Evolutionary conservation across 352 stramenopile species (phyloP), one percentile per base, ranked within the genome.

Genomic region (Phytophthora cryptogea): DNA sequence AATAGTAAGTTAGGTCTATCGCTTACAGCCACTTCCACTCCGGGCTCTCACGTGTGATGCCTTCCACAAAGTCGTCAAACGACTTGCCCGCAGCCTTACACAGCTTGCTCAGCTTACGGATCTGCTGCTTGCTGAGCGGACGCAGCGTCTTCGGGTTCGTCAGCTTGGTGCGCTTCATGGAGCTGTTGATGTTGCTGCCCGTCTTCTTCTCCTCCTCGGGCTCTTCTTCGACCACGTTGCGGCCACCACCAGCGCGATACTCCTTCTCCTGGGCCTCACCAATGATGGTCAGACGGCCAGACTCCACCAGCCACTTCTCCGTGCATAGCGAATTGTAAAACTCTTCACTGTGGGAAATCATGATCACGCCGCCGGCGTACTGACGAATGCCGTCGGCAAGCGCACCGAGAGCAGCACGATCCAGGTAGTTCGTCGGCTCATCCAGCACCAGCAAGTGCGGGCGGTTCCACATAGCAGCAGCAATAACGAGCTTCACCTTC

Each of bases 381-480:
- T 84, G 76, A 36, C 81, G 80, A 45, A 93, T 91, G 16, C 76
- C 84, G 35, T 87, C 73, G 7, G 80, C 80, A 31, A 89, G 48
- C 8, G 82, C 79, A 20, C 77, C 81, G 1, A 91, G 57, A 7
- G 81, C 78, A 13, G 76, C 82, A 14, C 80, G 78, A 37, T 96
- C 88, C 46, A 96, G 62, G 72, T 94, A 93, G 65, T 95, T 95
- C 28, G 88, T 96, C 26, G 88, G 88, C 64, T 96, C 88, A 70
- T 96, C 88, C 16, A 95, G 72, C 68, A 95, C 86, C 20, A 96
- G 66, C 73, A 97, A 70, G 69, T 97, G 89, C 32, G 89, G 89
- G 41, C 86, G 76, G 61, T 80, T 86, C 81, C 80, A 90, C 83
- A 93, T 90, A 43, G 80, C 81, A 14, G 80, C 80, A 20, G 79